Base-by-base conservation (phyloP, 768 basidiomycete species). In the Hysterangium stoloniferum region DNA sequence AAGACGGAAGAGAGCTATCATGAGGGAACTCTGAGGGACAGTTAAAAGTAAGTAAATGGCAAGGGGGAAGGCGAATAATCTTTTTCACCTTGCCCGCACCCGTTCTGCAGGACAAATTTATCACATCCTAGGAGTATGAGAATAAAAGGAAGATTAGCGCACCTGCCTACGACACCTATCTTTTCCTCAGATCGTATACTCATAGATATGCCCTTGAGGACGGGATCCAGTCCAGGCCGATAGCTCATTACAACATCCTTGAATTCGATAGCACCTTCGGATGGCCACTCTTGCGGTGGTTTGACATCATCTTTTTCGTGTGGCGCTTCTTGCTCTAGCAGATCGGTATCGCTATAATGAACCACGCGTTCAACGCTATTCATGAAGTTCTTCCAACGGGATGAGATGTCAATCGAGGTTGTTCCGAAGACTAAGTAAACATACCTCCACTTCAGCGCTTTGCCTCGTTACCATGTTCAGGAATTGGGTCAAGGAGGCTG, bases 111-210 rank as follows among this genome's bases (percentile, higher is more conserved):
- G 19, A 17, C 17, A 17, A 45, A 1, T 48, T 25, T 9, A 22
- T 20, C 46, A 48, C 28, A 8, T 32, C 13, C 17, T 41, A 52
- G 34, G 28, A 31, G 5, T 46, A 22, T 37, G 43, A 13, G 7
- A 29, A 31, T 48, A 56, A n/a, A 42, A 9, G 41, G 38, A 15
- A 4, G 31, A 62, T 9, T 34, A 9, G 9, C 38, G 12, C 40
- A 71, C 61, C 80, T 61, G 44, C 85, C 85, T 7, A 89, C 84
- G 31, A 89, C 77, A 9, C 85, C 86, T 48, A 89, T 79, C 68
- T 86, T 86, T 64, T 90, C 84, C 0, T 81, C 80, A 0, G 75
- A 75, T 2, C 68, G 64, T 38, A 89, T 75, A n/a, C 65, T 66
- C 57, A 88, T 44, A 4, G 75, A 75, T n/a, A 89, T 68, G 0